phyloP scores from a whole-genome alignment of 768 basidiomycete species.

The Leccinellum albellum region DNA sequence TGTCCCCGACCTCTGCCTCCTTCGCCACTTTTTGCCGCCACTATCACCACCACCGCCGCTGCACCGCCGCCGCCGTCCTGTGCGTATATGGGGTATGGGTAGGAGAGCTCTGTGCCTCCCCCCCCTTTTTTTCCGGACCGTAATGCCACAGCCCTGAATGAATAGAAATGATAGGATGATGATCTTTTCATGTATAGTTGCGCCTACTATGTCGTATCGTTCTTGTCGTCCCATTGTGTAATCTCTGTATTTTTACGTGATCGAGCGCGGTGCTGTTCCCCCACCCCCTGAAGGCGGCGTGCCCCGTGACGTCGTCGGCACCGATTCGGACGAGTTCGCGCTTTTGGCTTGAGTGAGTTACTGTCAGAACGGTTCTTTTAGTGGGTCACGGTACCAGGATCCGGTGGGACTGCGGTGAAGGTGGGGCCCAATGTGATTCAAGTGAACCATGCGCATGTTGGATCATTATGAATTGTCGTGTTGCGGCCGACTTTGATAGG shows the following conservation, averaged over 20 bases:
- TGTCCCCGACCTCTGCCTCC: neutral
- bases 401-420: neutral
- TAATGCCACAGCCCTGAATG: neutral
- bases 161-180: neutral
- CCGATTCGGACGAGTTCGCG: neutral
- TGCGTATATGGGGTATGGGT: neutral
- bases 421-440: neutral
- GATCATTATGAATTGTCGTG: no score
- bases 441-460: neutral
- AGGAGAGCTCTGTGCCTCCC: neutral
- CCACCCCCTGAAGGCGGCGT: neutral
- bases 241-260: neutral
- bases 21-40: constrained; percentile 2
- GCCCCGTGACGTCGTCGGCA: neutral
- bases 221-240: neutral
- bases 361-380: neutral
- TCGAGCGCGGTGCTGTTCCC: neutral
- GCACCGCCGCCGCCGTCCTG: neutral
- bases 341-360: neutral
- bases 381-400: neutral
- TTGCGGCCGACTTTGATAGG: neutral
- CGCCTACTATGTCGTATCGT: neutral
- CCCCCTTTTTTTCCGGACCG: neutral
- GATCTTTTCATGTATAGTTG: neutral
- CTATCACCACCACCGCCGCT: neutral